These are phyloP conservation scores for Helenozyma baotianmanensis DNA, from an alignment of 805 yeast species.

Conservation along the genomic window DNA sequence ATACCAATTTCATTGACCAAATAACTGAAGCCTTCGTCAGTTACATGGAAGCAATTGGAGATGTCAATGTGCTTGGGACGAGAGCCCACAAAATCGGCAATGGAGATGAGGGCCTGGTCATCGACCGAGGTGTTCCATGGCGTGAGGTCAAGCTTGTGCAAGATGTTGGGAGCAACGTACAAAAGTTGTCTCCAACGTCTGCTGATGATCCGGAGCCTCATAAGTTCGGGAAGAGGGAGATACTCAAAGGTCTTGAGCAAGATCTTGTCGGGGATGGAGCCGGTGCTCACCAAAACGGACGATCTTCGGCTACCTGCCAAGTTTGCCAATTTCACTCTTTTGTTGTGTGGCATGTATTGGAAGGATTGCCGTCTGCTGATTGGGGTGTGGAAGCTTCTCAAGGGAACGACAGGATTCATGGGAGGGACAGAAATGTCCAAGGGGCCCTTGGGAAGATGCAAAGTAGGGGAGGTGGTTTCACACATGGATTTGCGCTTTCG, in stretches of 20 bases:
- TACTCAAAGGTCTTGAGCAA: slow-evolving; percentile 50
- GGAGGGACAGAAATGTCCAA: slow-evolving; percentile 31
- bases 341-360: slow-evolving; percentile 52
- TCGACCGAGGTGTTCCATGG: slow-evolving; percentile 59
- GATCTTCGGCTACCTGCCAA: slow-evolving; percentile 48
- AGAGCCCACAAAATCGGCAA: slow-evolving; percentile 67
- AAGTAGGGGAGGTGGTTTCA: slow-evolving; percentile 3
- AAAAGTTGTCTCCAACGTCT: slow-evolving; percentile 66
- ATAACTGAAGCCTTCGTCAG: slow-evolving; percentile 70
- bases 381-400: slow-evolving; percentile 26
- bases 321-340: slow-evolving; percentile 46
- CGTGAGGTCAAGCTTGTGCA: slow-evolving; percentile 49
- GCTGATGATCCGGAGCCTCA: slow-evolving; percentile 57
- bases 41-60: slow-evolving; percentile 71
- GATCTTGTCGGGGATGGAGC: slow-evolving; percentile 59
- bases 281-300: slow-evolving; percentile 47
- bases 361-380: slow-evolving; percentile 27
- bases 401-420: slow-evolving; percentile 31
- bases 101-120: slow-evolving; percentile 52
- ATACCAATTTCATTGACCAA: slow-evolving; percentile 69
- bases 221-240: slow-evolving; percentile 53
- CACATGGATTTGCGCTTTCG: slow-evolving; percentile 13
- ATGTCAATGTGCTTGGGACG: slow-evolving; percentile 59
- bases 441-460: slow-evolving; percentile 12
- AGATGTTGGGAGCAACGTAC: slow-evolving; percentile 51